Percentiles rank a stretch among this genome's conserved stretches.
phyloP scores from a whole-genome alignment of 192 early-diverging fungal genomes.

The Thoreauomyces humboldtii region DNA sequence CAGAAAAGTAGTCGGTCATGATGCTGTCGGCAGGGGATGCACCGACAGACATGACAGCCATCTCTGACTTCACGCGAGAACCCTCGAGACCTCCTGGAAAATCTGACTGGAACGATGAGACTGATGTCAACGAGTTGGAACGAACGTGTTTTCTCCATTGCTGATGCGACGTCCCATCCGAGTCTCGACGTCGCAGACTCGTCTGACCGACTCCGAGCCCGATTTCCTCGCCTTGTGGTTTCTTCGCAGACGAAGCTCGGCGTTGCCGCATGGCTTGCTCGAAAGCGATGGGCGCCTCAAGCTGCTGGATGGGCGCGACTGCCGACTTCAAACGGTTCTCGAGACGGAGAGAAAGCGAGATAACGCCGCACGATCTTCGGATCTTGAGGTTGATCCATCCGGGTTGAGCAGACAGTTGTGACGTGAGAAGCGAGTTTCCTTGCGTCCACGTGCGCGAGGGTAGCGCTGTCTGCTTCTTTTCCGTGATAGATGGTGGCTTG shows the following conservation, averaged over 20 bases:
- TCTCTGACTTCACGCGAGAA: neutral
- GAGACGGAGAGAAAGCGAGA: conserved; percentile 64
- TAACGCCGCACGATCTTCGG: conserved; percentile 76
- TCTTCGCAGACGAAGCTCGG: neutral
- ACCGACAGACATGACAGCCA: neutral
- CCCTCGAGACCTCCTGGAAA: neutral
- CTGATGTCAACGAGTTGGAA: conserved; percentile 7
- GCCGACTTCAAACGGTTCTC: conserved; percentile 60
- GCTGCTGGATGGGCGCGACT: neutral
- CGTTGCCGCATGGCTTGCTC: conserved; percentile 13
- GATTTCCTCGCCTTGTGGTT: neutral
- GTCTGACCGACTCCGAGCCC: neutral
- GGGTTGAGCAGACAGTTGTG: conserved; percentile 60
- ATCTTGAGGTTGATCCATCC: conserved; percentile 81
- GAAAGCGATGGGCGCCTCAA: conserved; percentile 19
- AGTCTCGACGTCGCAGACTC: conserved; percentile 9
- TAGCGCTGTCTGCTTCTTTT: neutral
- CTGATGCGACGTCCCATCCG: conserved; percentile 4
- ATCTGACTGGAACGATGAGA: conserved; percentile 7
- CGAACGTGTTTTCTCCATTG: conserved; percentile 8
- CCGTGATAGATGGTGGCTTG: too few relatives aligned
- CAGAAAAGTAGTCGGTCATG: conserved; percentile 9
- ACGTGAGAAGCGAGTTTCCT: conserved; percentile 81
- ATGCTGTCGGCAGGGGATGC: conserved; percentile 13
- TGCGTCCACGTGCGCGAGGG: conserved; percentile 69